Base-by-base conservation (phyloP, 2,329 filamentous ascomycete species). In the Verticillium dahliae region DNA sequence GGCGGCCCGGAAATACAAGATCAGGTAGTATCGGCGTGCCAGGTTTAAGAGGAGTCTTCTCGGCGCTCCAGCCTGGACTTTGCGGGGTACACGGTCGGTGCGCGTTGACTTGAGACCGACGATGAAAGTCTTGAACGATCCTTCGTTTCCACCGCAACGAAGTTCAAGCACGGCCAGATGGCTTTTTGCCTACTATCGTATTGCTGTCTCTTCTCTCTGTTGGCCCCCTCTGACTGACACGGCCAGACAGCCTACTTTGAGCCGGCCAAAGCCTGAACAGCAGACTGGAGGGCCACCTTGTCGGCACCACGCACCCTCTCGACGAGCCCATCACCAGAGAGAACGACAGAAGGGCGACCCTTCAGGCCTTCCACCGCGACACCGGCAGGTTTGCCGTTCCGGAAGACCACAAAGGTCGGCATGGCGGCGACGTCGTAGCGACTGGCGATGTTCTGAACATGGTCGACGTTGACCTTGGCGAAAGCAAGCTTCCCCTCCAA, bases 341-440 rank as follows among this genome's bases (percentile, higher is more conserved):
- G 52, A 27, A 56, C 64, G 1, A 73, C 67, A 27, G 71, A 69
- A 35, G 60, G 62, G 5, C 65, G 59, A 6, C 57, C 61, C 14
- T 61, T 35, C 6, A 72, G 10, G 0, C 69, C 65, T 15, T 72
- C 64, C 14, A 65, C 68, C 22, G 64, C 61, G 4, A 73, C 65
- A 3, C 66, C 67, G 57, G 64, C 65, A 6, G 69, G 69, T 66
- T 69, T 74, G 58, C 82, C 83, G 54, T 83, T 74, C 72, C 81
- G 78, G 72, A 87, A 85, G 75, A 86, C 81, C 68, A 83, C 74
- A 69, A 87, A 86, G 34, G 84, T 84, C 10, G 85, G 85, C 76
- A 87, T 83, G 67, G 81, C 79, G 34, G 78, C 75, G 69, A 87
- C 75, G 69, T 75, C 73, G 68, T 85, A 80, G 64, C 78, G 74